Evolutionary conservation across 805 yeast species (phyloP), one percentile per base, ranked within the genome.

Genomic region (Nakazawaea ishiwadae): DNA sequence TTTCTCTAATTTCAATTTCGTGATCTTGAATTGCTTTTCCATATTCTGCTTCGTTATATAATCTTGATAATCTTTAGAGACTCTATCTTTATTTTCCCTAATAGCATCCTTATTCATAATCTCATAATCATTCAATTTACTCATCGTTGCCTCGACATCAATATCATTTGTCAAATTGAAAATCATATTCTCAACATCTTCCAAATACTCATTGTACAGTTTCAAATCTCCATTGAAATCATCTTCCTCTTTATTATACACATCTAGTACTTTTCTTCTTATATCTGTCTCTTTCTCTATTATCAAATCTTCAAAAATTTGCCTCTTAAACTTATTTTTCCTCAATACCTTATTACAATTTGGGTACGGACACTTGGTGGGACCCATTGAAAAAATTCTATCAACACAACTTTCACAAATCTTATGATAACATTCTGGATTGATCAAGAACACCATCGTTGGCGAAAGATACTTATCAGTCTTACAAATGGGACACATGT

Each of bases 401-500:
- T 93, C 98, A 32, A 91, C 98, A 65, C 99, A 93, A 1, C 95
- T 80, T 52, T 84, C 97, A 65, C 99, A 93, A 61, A 93, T 91
- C 69, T 88, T 91, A 59, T 93, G 99, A 58, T 93, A 93, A 64
- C 99, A 93, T 60, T 93, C 99, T 0, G 98, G 96, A 54, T 93
- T 93, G 49, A 93, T 89, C 42, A 91, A 75, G 57, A 93, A 91
- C 50, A 75, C 79, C 82, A 93, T 84, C 51, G 90, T 88, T 19
- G 98, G 98, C 34, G 96, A 87, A 47, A 93, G 71, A 60, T 93
- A 93, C 59, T 90, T 69, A 63, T 91, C 96, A 35, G 97, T 88
- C 64, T 91, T 88, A 71, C 99, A 93, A 54, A 93, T 88, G 23
- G 98, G 98, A 69, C 99, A 93, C 79, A 90, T 84, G 60, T 87